Evolutionary conservation across 225 moss, liverwort and hornwort genomes (phyloP).

Genomic region (Physcomitrium patens): DNA sequence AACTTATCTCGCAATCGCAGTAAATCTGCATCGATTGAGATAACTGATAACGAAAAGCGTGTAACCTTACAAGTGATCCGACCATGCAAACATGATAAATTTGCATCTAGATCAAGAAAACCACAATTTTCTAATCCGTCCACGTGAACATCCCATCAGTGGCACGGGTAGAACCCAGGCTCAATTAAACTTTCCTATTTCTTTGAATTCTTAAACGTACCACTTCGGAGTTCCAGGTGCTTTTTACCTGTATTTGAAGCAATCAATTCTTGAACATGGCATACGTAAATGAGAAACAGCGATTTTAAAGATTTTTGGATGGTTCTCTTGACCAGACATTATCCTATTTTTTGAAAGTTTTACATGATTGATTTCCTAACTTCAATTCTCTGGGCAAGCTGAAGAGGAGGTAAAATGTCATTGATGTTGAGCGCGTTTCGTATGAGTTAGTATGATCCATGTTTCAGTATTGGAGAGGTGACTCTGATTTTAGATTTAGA

Average conservation of each 20-base stretch:
- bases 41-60: no score
- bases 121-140: no score
- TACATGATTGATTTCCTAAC: background rate
- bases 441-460: background rate
- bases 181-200: background rate
- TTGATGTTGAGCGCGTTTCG: background rate
- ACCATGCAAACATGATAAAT: no score
- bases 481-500: background rate
- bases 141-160: no score
- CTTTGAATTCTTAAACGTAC: background rate
- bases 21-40: no score
- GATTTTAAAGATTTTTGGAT: background rate
- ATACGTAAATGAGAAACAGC: background rate
- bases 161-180: background rate
- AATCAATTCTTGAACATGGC: background rate
- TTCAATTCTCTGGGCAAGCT: background rate
- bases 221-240: background rate
- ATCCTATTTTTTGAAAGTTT: background rate
- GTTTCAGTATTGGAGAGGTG: background rate
- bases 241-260: background rate
- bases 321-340: background rate
- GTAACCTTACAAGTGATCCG: no score
- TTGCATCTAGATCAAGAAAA: no score
- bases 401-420: conserved; percentile 11
- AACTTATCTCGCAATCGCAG: no score